phyloP scores from a whole-genome alignment of 768 basidiomycete genomes.

The Postia placenta region DNA sequence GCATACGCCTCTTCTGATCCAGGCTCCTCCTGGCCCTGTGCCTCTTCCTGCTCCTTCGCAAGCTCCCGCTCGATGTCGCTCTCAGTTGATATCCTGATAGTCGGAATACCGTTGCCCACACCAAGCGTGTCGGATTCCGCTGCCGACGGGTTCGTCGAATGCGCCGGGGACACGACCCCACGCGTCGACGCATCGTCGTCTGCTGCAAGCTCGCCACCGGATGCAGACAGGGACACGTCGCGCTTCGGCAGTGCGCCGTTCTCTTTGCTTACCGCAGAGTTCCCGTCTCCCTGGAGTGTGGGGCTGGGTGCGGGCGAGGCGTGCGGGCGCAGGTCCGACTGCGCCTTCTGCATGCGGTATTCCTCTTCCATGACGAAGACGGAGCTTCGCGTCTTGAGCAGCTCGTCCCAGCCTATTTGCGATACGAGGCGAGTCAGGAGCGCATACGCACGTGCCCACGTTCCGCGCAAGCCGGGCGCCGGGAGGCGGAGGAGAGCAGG shows the following conservation, averaged over 20 bases:
- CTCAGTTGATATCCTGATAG: constrained; percentile 54
- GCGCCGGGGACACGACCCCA: constrained; percentile 43
- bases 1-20: constrained; percentile 33
- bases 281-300: constrained; percentile 16
- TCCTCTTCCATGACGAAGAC: constrained; percentile 99
- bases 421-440: constrained; percentile 88
- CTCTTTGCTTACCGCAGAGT: too few species aligned
- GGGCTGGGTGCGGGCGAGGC: constrained; percentile 9
- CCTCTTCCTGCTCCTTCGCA: constrained; percentile 43
- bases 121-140: constrained; percentile 19
- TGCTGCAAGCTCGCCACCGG: constrained; percentile 18
- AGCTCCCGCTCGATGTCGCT: constrained; percentile 36
- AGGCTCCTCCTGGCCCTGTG: constrained; percentile 29
- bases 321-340: constrained; percentile 51
- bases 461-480: constrained; percentile 89
- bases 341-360: constrained; percentile 93
- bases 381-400: constrained; percentile 85
- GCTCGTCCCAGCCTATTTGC: constrained; percentile 98
- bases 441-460: constrained; percentile 91
- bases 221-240: constrained; percentile 14
- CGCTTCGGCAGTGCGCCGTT: constrained; percentile 40
- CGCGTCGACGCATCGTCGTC: constrained; percentile 72
- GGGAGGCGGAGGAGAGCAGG: constrained; percentile 91
- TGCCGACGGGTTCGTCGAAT: constrained; percentile 15
- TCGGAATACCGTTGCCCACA: constrained; percentile 37